phyloP scores from a whole-genome alignment of 768 basidiomycete genomes.

The Thelephora aurantiotincta region DNA sequence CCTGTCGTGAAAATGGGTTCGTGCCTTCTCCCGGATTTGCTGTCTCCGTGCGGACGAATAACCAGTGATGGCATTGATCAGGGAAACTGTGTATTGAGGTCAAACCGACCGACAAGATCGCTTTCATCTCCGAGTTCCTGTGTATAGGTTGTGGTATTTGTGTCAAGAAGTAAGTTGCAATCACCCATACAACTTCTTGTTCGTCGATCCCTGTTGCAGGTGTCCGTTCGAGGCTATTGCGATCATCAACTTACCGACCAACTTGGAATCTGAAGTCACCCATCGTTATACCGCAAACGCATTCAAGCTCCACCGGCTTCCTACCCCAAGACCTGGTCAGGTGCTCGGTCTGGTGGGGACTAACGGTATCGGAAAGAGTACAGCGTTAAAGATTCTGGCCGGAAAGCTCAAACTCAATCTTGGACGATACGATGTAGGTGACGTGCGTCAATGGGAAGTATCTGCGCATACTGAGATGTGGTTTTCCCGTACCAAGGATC shows the following conservation, averaged over 20 bases:
- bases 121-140: slow-evolving; percentile 96
- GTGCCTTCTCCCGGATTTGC: slow-evolving; percentile 8
- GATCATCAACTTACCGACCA: slow-evolving; percentile 98
- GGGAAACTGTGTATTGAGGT: slow-evolving; percentile 99
- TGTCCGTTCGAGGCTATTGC: slow-evolving; percentile 99
- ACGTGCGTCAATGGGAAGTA: background rate
- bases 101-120: slow-evolving; percentile 89
- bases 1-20: slow-evolving; percentile 96
- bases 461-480: background rate
- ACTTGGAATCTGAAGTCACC: slow-evolving; percentile 89
- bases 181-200: background rate
- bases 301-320: slow-evolving; percentile 96
- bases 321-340: slow-evolving; percentile 93
- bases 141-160: slow-evolving; percentile 99
- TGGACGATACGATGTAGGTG: slow-evolving; percentile 81
- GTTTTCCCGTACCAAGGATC: slow-evolving; percentile 42
- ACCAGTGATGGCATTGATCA: slow-evolving; percentile 15
- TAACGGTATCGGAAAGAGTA: slow-evolving; percentile 99
- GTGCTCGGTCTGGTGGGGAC: slow-evolving; percentile 98
- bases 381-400: slow-evolving; percentile 90
- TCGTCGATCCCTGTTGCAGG: slow-evolving; percentile 26
- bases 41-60: slow-evolving; percentile 1
- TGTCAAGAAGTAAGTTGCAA: slow-evolving; percentile 78
- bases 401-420: slow-evolving; percentile 98
- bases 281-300: slow-evolving; percentile 98